These are phyloP conservation scores for Salvia sclarea DNA, from an alignment of 305 asterid species.

Conservation along the genomic window DNA sequence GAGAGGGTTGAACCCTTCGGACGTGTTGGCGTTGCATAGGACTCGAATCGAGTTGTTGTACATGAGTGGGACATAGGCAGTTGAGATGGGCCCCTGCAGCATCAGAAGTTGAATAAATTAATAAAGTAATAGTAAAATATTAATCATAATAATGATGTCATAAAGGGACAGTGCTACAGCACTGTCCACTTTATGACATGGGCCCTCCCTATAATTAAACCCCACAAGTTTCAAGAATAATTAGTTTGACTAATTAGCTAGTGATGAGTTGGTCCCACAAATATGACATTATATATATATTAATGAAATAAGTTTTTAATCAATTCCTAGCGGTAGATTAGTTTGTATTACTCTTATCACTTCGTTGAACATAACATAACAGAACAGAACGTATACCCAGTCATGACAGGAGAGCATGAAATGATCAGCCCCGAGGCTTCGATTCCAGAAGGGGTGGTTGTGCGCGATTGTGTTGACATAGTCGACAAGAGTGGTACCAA, in stretches of 20 bases:
- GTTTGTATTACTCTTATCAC: too few relatives aligned
- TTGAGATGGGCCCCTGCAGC: slow-evolving; percentile 62
- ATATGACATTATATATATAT: too few relatives aligned
- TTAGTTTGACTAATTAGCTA: too few relatives aligned
- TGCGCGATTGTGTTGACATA: slow-evolving; percentile 54
- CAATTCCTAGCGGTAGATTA: too few relatives aligned
- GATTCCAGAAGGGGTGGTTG: slow-evolving; percentile 71
- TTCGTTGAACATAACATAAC: not conserved
- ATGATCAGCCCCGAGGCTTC: slow-evolving; percentile 70
- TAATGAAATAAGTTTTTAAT: too few relatives aligned
- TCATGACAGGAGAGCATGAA: slow-evolving; percentile 91
- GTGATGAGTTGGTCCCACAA: too few relatives aligned
- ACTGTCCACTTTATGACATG: too few relatives aligned
- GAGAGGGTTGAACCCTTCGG: slow-evolving; percentile 75
- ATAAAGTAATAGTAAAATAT: too few relatives aligned
- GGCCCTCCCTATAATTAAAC: too few relatives aligned
- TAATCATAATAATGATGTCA: too few relatives aligned
- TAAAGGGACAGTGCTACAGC: too few relatives aligned
- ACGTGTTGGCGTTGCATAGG: slow-evolving; percentile 76
- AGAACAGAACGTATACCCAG: slow-evolving; percentile 52
- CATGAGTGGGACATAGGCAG: slow-evolving; percentile 54
- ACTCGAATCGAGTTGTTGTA: slow-evolving; percentile 80
- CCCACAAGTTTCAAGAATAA: too few relatives aligned
- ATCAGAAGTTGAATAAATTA: not conserved
- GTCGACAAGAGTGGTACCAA: slow-evolving; percentile 58